Percentiles rank a stretch among this genome's conserved stretches.
Conservation (phyloP, 805 yeast species). For the Candida pini region DNA sequence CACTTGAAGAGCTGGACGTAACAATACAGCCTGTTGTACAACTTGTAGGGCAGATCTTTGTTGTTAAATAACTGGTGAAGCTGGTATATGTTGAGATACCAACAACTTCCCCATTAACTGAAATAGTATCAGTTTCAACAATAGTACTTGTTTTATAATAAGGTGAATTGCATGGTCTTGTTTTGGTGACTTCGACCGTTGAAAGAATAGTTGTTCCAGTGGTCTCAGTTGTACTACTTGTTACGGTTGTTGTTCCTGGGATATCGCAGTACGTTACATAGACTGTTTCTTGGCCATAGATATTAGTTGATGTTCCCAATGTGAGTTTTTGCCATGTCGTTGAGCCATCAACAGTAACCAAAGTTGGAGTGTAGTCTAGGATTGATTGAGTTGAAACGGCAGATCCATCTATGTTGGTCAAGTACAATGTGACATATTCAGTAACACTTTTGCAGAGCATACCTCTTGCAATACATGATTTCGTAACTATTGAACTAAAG, state of each 20-base stretch:
- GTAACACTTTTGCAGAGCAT: conserved; percentile 16
- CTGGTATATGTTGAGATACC: conserved; percentile 3
- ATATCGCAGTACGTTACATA: conserved; percentile 22
- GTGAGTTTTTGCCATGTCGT: conserved; percentile 18
- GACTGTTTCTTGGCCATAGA: conserved; percentile 13
- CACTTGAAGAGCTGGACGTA: not conserved
- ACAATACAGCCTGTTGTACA: not conserved
- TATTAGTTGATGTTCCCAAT: conserved; percentile 10
- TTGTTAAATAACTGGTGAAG: conserved; percentile 1
- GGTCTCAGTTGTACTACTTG: conserved; percentile 7
- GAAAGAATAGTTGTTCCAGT: conserved; percentile 4
- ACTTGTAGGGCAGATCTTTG: conserved; percentile 2
- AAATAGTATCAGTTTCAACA: conserved; percentile 2
- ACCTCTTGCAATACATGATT: conserved; percentile 13
- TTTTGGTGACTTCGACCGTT: conserved; percentile 1
- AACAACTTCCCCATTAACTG: conserved; percentile 4
- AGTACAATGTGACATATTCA: conserved; percentile 10
- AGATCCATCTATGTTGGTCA: conserved; percentile 6
- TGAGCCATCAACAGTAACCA: conserved; percentile 12
- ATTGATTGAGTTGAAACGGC: conserved; percentile 8
- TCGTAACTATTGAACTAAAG: conserved; percentile 13
- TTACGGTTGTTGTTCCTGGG: conserved; percentile 9
- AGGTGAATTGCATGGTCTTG: conserved; percentile 15
- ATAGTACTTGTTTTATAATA: conserved; percentile 10
- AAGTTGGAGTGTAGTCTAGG: conserved; percentile 14